These are phyloP conservation scores for Sphagnurus paluster DNA, from an alignment of 1,284 basidiomycete genomes.

Conservation along the genomic window DNA sequence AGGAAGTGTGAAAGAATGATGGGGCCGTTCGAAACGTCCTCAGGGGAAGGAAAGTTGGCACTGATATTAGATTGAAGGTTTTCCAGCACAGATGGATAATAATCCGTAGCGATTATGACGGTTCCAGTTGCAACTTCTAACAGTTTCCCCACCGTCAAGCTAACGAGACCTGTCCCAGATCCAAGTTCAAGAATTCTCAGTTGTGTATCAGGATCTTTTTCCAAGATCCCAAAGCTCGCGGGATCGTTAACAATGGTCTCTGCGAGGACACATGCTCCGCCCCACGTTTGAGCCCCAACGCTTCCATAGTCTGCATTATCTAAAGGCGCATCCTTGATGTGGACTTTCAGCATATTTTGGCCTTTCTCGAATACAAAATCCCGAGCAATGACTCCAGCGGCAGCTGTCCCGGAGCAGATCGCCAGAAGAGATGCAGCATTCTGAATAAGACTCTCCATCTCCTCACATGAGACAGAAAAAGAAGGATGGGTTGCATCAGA, in stretches of 20 bases:
- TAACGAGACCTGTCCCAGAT: slow-evolving; percentile 87
- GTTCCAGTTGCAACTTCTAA: slow-evolving; percentile 2
- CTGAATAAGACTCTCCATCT: slow-evolving; percentile 32
- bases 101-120: slow-evolving; percentile 72
- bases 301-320: slow-evolving; percentile 72
- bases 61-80: slow-evolving; percentile 74
- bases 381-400: slow-evolving; percentile 44
- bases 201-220: background rate
- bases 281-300: slow-evolving; percentile 93
- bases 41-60: slow-evolving; percentile 49
- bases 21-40: background rate
- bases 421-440: slow-evolving; percentile 68
- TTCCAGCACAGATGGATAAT: slow-evolving; percentile 69
- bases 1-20: slow-evolving; percentile 27
- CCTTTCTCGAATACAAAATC: slow-evolving; percentile 31
- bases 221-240: slow-evolving; percentile 46
- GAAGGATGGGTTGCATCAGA: slow-evolving; percentile 4
- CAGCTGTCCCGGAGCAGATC: slow-evolving; percentile 60
- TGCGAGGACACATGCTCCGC: slow-evolving; percentile 79
- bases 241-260: slow-evolving; percentile 73
- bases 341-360: slow-evolving; percentile 34
- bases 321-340: slow-evolving; percentile 73
- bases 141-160: slow-evolving; percentile 60
- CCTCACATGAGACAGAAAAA: background rate
- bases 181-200: slow-evolving; percentile 80